Conservation (phyloP, 2,329 filamentous ascomycete species). For the Aspergillus carbonarius region DNA sequence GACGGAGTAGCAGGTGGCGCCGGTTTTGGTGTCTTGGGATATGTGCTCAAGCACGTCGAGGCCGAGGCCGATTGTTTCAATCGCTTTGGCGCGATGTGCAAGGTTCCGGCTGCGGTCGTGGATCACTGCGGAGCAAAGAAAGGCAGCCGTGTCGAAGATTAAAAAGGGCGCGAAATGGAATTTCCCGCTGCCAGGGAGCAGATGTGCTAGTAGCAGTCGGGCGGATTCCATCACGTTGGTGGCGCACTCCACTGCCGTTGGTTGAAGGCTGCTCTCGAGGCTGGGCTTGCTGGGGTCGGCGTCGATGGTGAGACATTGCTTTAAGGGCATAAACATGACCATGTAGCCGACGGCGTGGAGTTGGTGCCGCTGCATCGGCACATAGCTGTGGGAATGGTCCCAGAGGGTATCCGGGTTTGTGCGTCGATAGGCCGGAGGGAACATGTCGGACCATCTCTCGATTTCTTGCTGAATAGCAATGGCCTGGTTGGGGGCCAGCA, state of each 20-base stretch:
- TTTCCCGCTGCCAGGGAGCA: slow-evolving; percentile 47
- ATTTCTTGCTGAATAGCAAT: slow-evolving; percentile 36
- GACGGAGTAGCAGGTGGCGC: slow-evolving; percentile 24
- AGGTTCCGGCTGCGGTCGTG: slow-evolving; percentile 49
- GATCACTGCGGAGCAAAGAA: slow-evolving; percentile 53
- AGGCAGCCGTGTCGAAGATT: slow-evolving; percentile 54
- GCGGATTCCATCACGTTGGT: slow-evolving; percentile 46
- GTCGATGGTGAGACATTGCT: slow-evolving; percentile 46
- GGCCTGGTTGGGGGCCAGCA: slow-evolving; percentile 15
- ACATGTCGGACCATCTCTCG: slow-evolving; percentile 45
- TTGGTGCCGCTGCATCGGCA: slow-evolving; percentile 49
- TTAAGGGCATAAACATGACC: slow-evolving; percentile 49
- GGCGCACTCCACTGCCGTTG: slow-evolving; percentile 46
- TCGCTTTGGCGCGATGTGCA: slow-evolving; percentile 43
- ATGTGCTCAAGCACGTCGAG: slow-evolving; percentile 35
- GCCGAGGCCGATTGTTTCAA: slow-evolving; percentile 41
- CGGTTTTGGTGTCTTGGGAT: slow-evolving; percentile 22
- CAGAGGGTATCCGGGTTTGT: slow-evolving; percentile 43
- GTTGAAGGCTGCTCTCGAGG: slow-evolving; percentile 41
- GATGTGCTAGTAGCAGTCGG: slow-evolving; percentile 43
- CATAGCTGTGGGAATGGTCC: slow-evolving; percentile 45
- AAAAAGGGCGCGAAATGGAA: slow-evolving; percentile 53
- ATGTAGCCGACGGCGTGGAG: slow-evolving; percentile 48
- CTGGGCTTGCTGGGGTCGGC: slow-evolving; percentile 24
- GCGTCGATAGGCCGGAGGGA: slow-evolving; percentile 45